Evolutionary conservation across 805 yeast species (phyloP), one percentile per base, ranked within the genome.

Genomic region (Yamadazyma laniorum): DNA sequence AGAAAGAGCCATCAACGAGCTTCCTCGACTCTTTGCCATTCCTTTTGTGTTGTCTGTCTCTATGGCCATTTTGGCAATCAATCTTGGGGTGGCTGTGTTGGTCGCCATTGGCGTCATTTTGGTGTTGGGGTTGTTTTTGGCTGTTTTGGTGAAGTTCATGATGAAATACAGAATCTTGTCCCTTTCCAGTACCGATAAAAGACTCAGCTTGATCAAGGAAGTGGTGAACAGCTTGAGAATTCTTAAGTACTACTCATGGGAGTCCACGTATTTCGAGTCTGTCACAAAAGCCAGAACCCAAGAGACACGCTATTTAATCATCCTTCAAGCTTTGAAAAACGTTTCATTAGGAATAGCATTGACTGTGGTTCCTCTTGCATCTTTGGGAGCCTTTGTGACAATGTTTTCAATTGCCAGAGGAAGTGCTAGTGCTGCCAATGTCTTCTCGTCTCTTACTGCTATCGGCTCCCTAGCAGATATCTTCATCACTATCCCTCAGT

Each of bases 201-300:
- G 97, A 52, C 86, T 90, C 16, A 71, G 77, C 31, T 68, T 76
- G 32, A 79, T 88, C 58, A 82, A 85, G 47, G 97, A 90, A 59
- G 75, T 88, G 23, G 65, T 90, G 43, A 79, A 74, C 52, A 79
- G 83, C 47, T 74, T 90, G 72, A 86, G 84, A 53, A 72, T 82
- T 56, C 85, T 90, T 58, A 90, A 90, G 64, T 84, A 75, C 56
- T 90, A 88, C 58, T 85, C 95, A 1, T 90, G 96, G 96, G 97
- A 90, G 62, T 68, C 68, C 21, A 88, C 96, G 0, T 90, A 87
- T 56, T 69, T 72, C 37, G 56, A 70, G 6, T 62, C 71, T 35
- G 72, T 89, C 21, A 54, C 75, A 12, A 67, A 65, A 11, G 65
- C 77, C 18, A 76, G 97, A 55, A 49, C 53, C 0, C 50, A 63